Evolutionary conservation across 176 grass and related monocot species (phyloP).

Genomic region (Bolboschoenus planiculmis): DNA sequence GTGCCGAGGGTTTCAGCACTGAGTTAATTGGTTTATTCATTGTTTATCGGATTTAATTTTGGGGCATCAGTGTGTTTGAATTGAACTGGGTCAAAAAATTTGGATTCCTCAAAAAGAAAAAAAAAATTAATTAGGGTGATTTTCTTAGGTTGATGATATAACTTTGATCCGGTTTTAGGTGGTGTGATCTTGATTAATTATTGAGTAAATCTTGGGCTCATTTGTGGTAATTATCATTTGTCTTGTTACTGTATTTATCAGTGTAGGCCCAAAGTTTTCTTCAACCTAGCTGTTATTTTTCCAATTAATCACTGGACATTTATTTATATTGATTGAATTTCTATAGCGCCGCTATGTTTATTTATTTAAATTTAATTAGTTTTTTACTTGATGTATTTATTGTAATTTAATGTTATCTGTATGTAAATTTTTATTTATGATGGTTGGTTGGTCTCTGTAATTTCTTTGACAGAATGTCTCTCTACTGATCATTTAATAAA

Average conservation of each 20-base stretch:
- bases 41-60: neutral
- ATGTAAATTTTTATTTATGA: neutral
- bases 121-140: too few relatives aligned
- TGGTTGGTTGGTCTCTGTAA: neutral
- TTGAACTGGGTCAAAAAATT: constrained; percentile 17
- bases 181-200: constrained; percentile 19
- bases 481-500: neutral
- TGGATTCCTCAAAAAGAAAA: neutral
- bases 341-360: neutral
- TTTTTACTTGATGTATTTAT: neutral
- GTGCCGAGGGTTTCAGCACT: constrained; percentile 60
- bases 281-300: neutral
- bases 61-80: constrained; percentile 1
- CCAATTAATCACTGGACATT: neutral
- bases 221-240: constrained; percentile 12
- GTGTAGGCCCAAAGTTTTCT: constrained; percentile 1
- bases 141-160: constrained; percentile 13
- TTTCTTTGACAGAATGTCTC: neutral
- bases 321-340: constrained; percentile 11
- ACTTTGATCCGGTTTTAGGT: neutral
- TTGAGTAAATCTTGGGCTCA: neutral
- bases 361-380: neutral
- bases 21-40: constrained; percentile 18
- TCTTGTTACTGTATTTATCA: constrained; percentile 8
- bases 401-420: constrained; percentile 9